Percentiles rank a stretch among this genome's conserved stretches.
Evolutionary conservation across 208 protist species (phyloP).

Genomic region (Trypanosoma platydactyli): DNA sequence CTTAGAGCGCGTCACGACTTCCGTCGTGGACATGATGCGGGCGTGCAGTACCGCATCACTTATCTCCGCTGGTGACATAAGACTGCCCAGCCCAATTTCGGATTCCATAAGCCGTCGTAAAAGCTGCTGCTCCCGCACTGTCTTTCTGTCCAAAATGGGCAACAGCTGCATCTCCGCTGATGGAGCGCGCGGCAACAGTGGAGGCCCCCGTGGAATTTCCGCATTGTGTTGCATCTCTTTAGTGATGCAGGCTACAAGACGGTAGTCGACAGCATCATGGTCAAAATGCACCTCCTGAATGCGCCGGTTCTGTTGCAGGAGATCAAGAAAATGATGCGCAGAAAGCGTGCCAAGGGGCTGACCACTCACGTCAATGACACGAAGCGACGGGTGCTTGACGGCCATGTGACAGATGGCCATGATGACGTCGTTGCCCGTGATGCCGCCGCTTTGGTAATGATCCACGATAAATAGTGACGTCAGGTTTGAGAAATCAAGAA

Average conservation of each 20-base stretch:
- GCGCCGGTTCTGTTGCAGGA: slow-evolving; percentile 23
- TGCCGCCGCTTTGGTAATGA: slow-evolving; percentile 28
- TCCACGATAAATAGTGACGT: slow-evolving; percentile 60
- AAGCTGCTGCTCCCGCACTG: slow-evolving; percentile 65
- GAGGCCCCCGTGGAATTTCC: slow-evolving; percentile 7
- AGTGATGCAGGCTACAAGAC: slow-evolving; percentile 31
- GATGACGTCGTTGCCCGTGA: slow-evolving; percentile 61
- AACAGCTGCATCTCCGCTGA: slow-evolving; percentile 21
- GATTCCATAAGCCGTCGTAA: slow-evolving; percentile 46
- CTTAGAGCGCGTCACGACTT: slow-evolving; percentile 46
- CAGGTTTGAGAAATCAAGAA: slow-evolving; percentile 61
- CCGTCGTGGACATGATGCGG: slow-evolving; percentile 53
- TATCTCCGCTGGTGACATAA: slow-evolving; percentile 34
- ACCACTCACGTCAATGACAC: slow-evolving; percentile 37
- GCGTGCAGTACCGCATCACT: slow-evolving; percentile 48
- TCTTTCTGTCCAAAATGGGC: slow-evolving; percentile 61
- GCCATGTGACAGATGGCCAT: slow-evolving; percentile 41
- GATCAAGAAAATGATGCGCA: slow-evolving; percentile 41
- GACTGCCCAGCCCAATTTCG: slow-evolving; percentile 34
- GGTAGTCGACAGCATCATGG: slow-evolving; percentile 30
- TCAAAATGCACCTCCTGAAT: slow-evolving; percentile 40
- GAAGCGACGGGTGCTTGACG: slow-evolving; percentile 32
- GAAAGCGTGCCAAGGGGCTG: slow-evolving; percentile 60
- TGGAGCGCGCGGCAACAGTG: slow-evolving; percentile 29
- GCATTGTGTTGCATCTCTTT: slow-evolving; percentile 35